Evolutionary conservation across 345 rosid species (phyloP), one percentile per base, ranked within the genome.

Genomic region (Corymbia maculata): DNA sequence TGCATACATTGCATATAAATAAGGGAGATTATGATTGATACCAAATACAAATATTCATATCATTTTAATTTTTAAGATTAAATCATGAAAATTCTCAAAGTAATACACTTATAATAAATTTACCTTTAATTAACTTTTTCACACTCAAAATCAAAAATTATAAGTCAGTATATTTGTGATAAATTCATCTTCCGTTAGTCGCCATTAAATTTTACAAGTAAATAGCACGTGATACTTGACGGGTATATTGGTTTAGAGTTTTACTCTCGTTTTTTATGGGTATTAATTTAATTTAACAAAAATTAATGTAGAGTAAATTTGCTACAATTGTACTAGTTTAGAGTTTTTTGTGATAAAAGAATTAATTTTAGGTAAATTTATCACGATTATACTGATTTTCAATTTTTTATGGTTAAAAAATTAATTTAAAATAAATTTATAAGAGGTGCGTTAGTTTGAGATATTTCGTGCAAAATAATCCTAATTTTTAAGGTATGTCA

Each of bases 251-350:
- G 22, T 3, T 55, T 8, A 11, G 9, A 55, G 9, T 55, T 55
- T 0, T 22, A 4, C 0, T 5, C 0, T 55, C 2, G 0, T 36
- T 36, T 36, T 4, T 36, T 36, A 36, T 36, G 42, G 42, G 42
- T 36, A 4, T 36, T 36, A 36, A 36, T 36, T 36, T 36, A 36
- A 36, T 36, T 36, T 36, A 36, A 36, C 42, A 36, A 36, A 36
- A 36, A 36, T 36, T 36, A 36, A n/a, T n/a, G 42, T 36, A 2
- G 42, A 36, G 42, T 36, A 36, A 36, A 55, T 55, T 55, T 55
- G 8, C 19, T 53, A 53, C 21, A 53, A 1, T 3, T 53, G 0
- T 53, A 53, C 8, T 0, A 1, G 0, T 53, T 21, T 53, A 1
- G 4, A 0, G 1, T 21, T 55, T 55, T 55, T 55, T 0, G 22